Conservation (phyloP, 345 rosid species). For the Rubroshorea leprosula region DNA sequence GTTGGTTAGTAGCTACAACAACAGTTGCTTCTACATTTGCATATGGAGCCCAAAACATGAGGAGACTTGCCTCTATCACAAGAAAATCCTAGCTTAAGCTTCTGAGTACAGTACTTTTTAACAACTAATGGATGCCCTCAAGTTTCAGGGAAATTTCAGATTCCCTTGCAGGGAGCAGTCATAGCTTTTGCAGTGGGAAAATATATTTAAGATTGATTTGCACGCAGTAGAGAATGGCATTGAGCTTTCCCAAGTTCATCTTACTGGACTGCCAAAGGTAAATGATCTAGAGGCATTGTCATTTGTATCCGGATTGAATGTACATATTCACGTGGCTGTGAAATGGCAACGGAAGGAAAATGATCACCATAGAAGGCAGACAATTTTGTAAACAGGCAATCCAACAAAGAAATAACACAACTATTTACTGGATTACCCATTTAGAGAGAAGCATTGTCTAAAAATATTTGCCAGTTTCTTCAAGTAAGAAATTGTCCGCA, state of each 20-base stretch:
- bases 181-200: background rate
- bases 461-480: no score
- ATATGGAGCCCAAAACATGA: constrained; percentile 65
- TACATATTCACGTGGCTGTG: background rate
- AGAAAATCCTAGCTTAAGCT: constrained; percentile 28
- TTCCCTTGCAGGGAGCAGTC: background rate
- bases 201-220: background rate
- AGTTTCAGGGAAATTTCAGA: background rate
- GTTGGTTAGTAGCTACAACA: constrained; percentile 84
- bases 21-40: constrained; percentile 78
- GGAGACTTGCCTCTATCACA: constrained; percentile 33
- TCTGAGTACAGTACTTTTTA: background rate
- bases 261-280: no score
- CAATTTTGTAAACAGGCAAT: background rate
- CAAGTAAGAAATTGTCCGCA: no score
- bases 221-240: background rate
- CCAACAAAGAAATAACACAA: background rate
- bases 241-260: background rate
- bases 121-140: background rate
- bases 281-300: no score
- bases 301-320: background rate
- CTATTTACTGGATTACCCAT: no score
- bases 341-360: background rate
- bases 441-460: no score
- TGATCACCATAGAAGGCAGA: background rate